Percentiles rank a stretch among this genome's conserved stretches.
These are phyloP conservation scores for Papiliotrema flavescens DNA, from an alignment of 1,284 basidiomycete genomes.

Conservation along the genomic window DNA sequence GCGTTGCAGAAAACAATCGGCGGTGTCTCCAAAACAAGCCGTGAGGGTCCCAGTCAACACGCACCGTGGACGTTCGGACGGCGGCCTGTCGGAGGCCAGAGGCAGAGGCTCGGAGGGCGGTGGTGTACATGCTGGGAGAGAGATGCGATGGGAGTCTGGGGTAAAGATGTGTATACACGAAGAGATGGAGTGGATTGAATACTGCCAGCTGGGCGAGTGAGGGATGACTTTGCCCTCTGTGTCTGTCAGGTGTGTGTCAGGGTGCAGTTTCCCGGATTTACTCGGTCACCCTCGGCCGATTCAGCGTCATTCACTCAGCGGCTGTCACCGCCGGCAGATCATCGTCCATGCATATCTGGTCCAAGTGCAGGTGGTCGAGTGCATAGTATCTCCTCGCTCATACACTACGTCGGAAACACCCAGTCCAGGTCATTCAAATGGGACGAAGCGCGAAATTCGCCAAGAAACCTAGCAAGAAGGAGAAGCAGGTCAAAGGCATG, in stretches of 20 bases:
- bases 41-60: background rate
- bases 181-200: background rate
- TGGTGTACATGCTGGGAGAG: background rate
- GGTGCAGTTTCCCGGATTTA: background rate
- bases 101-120: slow-evolving; percentile 1
- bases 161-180: background rate
- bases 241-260: background rate
- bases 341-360: too few species aligned
- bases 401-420: too few species aligned
- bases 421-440: too few species aligned
- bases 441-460: slow-evolving; percentile 39
- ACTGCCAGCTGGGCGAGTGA: background rate
- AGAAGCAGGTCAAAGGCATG: slow-evolving; percentile 31
- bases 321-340: too few species aligned
- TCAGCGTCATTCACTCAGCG: too few species aligned
- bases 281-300: background rate
- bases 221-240: background rate
- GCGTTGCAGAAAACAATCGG: too few species aligned
- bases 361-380: too few species aligned
- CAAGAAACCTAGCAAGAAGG: slow-evolving; percentile 37
- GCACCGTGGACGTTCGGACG: background rate
- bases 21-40: background rate
- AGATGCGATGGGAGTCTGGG: background rate
- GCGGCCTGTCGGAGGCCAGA: slow-evolving; percentile 1
- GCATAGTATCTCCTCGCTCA: too few species aligned